phyloP scores from a whole-genome alignment of 495 filamentous ascomycete genomes.

The Parathielavia appendiculata region DNA sequence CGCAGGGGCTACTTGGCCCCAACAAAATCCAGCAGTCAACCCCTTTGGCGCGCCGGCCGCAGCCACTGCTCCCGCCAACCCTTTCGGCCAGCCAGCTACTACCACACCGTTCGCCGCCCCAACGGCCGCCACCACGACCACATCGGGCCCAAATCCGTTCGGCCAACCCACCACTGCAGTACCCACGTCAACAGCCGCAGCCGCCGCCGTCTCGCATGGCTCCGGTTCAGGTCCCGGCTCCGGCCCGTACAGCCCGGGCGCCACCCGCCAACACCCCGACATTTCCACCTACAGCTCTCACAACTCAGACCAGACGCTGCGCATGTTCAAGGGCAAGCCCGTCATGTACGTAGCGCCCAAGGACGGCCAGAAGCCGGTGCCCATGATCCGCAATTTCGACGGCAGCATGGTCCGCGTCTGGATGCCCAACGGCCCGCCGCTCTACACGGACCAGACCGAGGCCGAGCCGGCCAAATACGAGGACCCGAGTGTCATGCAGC shows the following conservation, averaged over 20 bases:
- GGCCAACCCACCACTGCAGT: slow-evolving; percentile 13
- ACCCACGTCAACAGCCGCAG: slow-evolving; percentile 30
- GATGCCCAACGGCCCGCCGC: slow-evolving; percentile 65
- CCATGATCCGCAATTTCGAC: slow-evolving; percentile 36
- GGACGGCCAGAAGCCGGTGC: slow-evolving; percentile 22
- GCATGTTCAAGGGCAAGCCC: slow-evolving; percentile 39
- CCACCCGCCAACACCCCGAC: slow-evolving; percentile 42
- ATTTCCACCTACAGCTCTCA: slow-evolving; percentile 34
- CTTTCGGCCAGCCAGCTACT: slow-evolving; percentile 9
- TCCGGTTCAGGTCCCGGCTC: neutral
- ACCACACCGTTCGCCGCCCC: slow-evolving; percentile 28
- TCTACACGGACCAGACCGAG: slow-evolving; percentile 50
- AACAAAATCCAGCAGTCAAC: slow-evolving; percentile 12
- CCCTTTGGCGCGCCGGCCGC: slow-evolving; percentile 2
- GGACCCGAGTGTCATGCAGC: slow-evolving; percentile 44
- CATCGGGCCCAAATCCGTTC: slow-evolving; percentile 9
- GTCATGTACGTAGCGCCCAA: slow-evolving; percentile 32
- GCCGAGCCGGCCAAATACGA: slow-evolving; percentile 41
- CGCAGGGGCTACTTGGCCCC: neutral
- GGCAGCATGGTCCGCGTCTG: slow-evolving; percentile 54
- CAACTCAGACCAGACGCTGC: slow-evolving; percentile 29
- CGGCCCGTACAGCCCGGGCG: slow-evolving; percentile 35
- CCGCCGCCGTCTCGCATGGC: neutral
- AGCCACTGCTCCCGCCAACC: slow-evolving; percentile 7
- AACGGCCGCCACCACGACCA: slow-evolving; percentile 31